A percentile compares a stretch with the other conserved stretches of the same genome.
These are phyloP conservation scores for Cucumis hystrix DNA, from an alignment of 306 rosid genomes.

Conservation along the genomic window DNA sequence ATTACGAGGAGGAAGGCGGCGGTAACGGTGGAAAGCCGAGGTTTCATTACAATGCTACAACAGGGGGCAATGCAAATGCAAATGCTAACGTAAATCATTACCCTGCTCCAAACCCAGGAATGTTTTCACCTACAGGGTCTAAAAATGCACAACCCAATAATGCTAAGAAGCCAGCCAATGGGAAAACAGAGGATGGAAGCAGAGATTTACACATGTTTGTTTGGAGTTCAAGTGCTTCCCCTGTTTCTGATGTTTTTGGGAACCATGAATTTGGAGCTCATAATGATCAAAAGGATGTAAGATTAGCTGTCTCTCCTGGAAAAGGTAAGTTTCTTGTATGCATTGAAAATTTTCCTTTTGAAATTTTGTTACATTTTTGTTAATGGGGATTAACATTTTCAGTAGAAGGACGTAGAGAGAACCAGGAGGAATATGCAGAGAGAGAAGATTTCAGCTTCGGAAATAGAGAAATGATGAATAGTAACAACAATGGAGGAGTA, in stretches of 20 bases:
- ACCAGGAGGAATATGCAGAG: constrained; percentile 49
- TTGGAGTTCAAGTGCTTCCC: constrained; percentile 84
- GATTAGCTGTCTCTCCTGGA: constrained; percentile 59
- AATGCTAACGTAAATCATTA: constrained; percentile 26
- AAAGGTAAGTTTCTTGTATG: constrained; percentile 33
- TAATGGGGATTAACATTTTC: neutral
- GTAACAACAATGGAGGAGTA: constrained; percentile 15
- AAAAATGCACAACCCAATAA: constrained; percentile 14
- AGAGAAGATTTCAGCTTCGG: constrained; percentile 85
- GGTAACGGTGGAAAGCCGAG: constrained; percentile 27
- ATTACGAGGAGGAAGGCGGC: constrained; percentile 51
- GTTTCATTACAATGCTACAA: constrained; percentile 26
- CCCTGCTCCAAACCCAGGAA: constrained; percentile 82
- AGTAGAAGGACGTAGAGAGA: constrained; percentile 64
- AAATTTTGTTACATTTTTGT: neutral
- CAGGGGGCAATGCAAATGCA: neutral
- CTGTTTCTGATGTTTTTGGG: constrained; percentile 77
- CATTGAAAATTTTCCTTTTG: neutral
- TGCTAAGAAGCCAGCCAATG: constrained; percentile 32
- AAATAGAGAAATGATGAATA: constrained; percentile 46
- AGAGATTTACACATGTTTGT: constrained; percentile 86
- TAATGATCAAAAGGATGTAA: constrained; percentile 61
- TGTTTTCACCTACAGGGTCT: constrained; percentile 58
- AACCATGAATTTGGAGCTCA: constrained; percentile 43
- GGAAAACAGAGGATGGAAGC: constrained; percentile 38